These are phyloP conservation scores for Echinosophora koreensis DNA, from an alignment of 306 rosid species.

Conservation along the genomic window DNA sequence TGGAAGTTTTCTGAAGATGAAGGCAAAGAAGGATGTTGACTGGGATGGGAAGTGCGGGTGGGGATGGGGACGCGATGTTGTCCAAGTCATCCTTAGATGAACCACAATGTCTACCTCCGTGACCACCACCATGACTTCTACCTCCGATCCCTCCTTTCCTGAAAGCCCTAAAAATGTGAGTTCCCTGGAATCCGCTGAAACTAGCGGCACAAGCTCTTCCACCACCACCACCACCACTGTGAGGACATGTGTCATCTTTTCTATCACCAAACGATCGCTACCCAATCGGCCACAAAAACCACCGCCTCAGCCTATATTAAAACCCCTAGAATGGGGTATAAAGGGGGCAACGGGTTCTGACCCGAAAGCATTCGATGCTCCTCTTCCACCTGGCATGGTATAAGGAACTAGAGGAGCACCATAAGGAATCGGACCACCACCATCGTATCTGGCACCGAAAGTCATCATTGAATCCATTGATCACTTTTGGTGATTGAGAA, in stretches of 20 bases:
- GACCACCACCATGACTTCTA: slow-evolving; percentile 55
- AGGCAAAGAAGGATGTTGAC: too few relatives aligned
- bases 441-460: slow-evolving; percentile 51
- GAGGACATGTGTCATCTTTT: slow-evolving; percentile 40
- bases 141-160: slow-evolving; percentile 55
- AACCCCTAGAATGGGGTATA: slow-evolving; percentile 75
- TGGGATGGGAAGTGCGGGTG: too few relatives aligned
- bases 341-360: slow-evolving; percentile 56
- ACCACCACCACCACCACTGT: slow-evolving; percentile 4
- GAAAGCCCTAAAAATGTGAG: slow-evolving; percentile 47
- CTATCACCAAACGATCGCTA: slow-evolving; percentile 49
- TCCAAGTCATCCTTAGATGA: slow-evolving; percentile 82
- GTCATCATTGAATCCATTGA: slow-evolving; percentile 63
- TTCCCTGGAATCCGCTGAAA: slow-evolving; percentile 41
- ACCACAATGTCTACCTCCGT: slow-evolving; percentile 74
- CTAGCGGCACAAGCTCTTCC: slow-evolving; percentile 45
- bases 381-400: slow-evolving; percentile 37
- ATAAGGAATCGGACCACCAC: slow-evolving; percentile 54
- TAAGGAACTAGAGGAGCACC: slow-evolving; percentile 51
- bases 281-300: slow-evolving; percentile 42
- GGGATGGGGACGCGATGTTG: too few relatives aligned
- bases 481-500: too few relatives aligned
- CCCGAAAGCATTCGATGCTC: slow-evolving; percentile 44
- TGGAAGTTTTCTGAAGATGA: too few relatives aligned
- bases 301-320: slow-evolving; percentile 68